Conservation (phyloP, 1,284 basidiomycete genomes). For the Boletus holoroseus region DNA sequence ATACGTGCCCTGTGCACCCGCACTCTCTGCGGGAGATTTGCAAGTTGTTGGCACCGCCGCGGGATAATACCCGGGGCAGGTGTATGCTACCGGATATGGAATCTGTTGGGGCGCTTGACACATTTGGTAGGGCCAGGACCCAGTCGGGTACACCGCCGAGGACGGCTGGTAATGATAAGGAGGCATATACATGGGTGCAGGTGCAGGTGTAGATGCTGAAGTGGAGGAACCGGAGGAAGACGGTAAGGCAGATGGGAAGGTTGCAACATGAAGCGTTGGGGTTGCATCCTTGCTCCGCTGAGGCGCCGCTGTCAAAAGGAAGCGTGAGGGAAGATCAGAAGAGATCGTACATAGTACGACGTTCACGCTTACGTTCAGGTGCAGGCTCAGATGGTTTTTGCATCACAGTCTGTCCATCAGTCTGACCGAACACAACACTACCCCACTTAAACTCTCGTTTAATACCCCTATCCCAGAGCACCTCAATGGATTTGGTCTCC, state of each 20-base stretch:
- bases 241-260: constrained; percentile 33
- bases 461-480: constrained; percentile 69
- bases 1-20: constrained; percentile 25
- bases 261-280: constrained; percentile 31
- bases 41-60: constrained; percentile 12
- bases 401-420: constrained; percentile 49
- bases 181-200: constrained; percentile 20
- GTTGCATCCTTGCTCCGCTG: constrained; percentile 11
- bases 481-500: constrained; percentile 63
- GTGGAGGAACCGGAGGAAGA: constrained; percentile 26
- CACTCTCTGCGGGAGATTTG: constrained; percentile 14
- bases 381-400: constrained; percentile 58
- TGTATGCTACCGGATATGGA: constrained; percentile 21
- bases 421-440: constrained; percentile 64
- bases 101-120: constrained; percentile 16
- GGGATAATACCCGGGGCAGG: constrained; percentile 20
- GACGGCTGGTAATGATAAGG: constrained; percentile 25
- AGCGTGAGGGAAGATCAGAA: constrained; percentile 6
- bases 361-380: constrained; percentile 33
- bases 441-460: constrained; percentile 77
- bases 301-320: constrained; percentile 12
- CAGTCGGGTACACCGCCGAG: constrained; percentile 23
- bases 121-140: constrained; percentile 34
- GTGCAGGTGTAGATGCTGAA: constrained; percentile 19
- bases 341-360: background rate